Conservation (phyloP, 495 filamentous ascomycete species). For the Filosporella fistucella region DNA sequence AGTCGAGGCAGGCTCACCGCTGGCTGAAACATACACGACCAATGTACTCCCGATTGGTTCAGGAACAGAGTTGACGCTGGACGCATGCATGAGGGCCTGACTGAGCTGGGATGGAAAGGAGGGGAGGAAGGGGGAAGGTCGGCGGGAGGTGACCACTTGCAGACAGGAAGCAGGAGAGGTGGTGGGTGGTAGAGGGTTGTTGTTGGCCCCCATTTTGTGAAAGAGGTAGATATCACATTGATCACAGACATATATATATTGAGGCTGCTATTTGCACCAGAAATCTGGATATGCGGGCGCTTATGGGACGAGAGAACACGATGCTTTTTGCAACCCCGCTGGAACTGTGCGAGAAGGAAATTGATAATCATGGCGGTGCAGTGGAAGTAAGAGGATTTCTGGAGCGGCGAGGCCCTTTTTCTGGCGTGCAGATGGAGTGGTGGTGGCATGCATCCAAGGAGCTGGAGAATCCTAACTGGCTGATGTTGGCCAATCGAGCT, state of each 20-base stretch:
- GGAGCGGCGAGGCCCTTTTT: too few relatives aligned
- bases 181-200: not conserved
- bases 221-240: too few relatives aligned
- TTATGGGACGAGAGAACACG: too few relatives aligned
- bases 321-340: too few relatives aligned
- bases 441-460: too few relatives aligned
- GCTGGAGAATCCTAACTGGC: too few relatives aligned
- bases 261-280: too few relatives aligned
- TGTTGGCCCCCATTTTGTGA: not conserved
- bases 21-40: constrained; percentile 1
- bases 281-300: too few relatives aligned
- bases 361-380: constrained; percentile 3
- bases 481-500: too few relatives aligned
- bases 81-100: constrained; percentile 8
- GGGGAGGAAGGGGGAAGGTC: not conserved
- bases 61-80: constrained; percentile 9
- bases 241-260: too few relatives aligned
- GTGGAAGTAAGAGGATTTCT: too few relatives aligned
- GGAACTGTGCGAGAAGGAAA: not conserved
- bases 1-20: constrained; percentile 13
- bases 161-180: not conserved
- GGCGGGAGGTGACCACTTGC: not conserved
- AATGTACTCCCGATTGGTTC: not conserved
- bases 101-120: not conserved
- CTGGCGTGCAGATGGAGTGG: too few relatives aligned